Evolutionary conservation across 2,329 filamentous ascomycete genomes (phyloP).

Genomic region (Talaromyces pinophilus): DNA sequence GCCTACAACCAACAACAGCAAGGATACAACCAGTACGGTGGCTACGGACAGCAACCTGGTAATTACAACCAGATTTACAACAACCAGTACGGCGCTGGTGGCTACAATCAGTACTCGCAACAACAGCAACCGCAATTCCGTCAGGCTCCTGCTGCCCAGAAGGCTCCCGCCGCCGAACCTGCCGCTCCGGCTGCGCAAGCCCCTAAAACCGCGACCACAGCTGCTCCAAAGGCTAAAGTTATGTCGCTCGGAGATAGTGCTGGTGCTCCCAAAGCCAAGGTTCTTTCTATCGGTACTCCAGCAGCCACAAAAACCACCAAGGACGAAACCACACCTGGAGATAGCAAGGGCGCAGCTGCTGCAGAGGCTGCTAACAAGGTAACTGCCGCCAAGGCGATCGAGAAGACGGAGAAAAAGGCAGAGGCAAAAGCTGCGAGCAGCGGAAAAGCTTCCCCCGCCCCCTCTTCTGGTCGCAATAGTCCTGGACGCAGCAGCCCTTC

Average conservation of each 20-base stretch:
- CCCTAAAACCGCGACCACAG: conserved; percentile 31
- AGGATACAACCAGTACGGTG: conserved; percentile 52
- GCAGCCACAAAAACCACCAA: conserved; percentile 37
- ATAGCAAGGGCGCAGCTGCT: conserved; percentile 50
- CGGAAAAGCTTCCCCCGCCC: conserved; percentile 77
- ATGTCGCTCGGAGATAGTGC: conserved; percentile 58
- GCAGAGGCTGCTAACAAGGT: conserved; percentile 75
- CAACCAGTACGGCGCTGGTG: conserved; percentile 49
- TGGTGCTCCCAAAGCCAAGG: conserved; percentile 64
- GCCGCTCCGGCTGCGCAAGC: conserved; percentile 36
- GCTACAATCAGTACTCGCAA: conserved; percentile 47
- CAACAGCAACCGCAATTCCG: conserved; percentile 52
- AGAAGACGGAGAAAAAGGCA: conserved; percentile 77
- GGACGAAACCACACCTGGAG: conserved; percentile 50
- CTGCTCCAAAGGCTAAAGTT: conserved; percentile 59
- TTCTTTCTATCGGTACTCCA: conserved; percentile 70
- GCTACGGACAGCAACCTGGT: conserved; percentile 38
- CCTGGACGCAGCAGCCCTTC: conserved; percentile 75
- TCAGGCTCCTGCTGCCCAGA: conserved; percentile 19
- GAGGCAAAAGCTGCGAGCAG: conserved; percentile 52
- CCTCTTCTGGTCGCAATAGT: conserved; percentile 81
- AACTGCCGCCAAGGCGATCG: conserved; percentile 83
- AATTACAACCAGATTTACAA: conserved; percentile 50
- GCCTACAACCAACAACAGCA: conserved; percentile 55
- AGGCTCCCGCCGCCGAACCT: conserved; percentile 33